phyloP scores from a whole-genome alignment of 1,139 yeast species.

The Candida buenavistaensis region DNA sequence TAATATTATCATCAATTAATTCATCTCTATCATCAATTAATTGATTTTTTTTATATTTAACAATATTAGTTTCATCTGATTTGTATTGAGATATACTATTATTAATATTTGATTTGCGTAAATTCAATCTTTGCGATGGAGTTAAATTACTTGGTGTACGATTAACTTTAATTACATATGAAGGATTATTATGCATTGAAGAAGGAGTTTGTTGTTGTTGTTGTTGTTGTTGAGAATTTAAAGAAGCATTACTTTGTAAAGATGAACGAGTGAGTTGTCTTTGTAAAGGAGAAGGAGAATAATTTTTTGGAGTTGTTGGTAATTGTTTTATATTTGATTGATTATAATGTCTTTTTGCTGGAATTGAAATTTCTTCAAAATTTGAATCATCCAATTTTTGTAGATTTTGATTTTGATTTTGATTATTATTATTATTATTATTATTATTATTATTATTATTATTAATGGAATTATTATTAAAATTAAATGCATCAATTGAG shows the following conservation, averaged over 20 bases:
- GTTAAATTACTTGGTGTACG: slow-evolving; percentile 31
- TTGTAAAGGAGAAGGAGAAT: slow-evolving; percentile 20
- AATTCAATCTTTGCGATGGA: slow-evolving; percentile 39
- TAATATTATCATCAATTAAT: slow-evolving; percentile 35
- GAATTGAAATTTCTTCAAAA: slow-evolving; percentile 6
- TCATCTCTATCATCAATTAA: slow-evolving; percentile 47
- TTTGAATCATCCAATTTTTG: slow-evolving; percentile 4
- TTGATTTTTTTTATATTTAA: slow-evolving; percentile 4
- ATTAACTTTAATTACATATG: slow-evolving; percentile 24
- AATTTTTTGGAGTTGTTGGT: slow-evolving; percentile 4
- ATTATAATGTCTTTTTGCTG: slow-evolving; percentile 3
- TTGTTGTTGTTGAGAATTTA: slow-evolving; percentile 7
- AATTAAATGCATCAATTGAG: slow-evolving; percentile 5
- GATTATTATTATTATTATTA: not conserved
- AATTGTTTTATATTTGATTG: slow-evolving; percentile 1
- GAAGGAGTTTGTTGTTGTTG: slow-evolving; percentile 4
- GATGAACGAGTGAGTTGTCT: slow-evolving; percentile 21
- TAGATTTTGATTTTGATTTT: not conserved
- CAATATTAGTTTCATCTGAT: slow-evolving; percentile 14
- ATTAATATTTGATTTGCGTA: slow-evolving; percentile 31
- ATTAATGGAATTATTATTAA: slow-evolving; percentile 1
- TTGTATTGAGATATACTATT: slow-evolving; percentile 24
- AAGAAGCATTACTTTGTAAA: slow-evolving; percentile 17
- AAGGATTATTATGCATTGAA: slow-evolving; percentile 8
- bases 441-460: not conserved